These are phyloP conservation scores for Suhomyces vadensis DNA, from an alignment of 805 yeast species.

Conservation along the genomic window DNA sequence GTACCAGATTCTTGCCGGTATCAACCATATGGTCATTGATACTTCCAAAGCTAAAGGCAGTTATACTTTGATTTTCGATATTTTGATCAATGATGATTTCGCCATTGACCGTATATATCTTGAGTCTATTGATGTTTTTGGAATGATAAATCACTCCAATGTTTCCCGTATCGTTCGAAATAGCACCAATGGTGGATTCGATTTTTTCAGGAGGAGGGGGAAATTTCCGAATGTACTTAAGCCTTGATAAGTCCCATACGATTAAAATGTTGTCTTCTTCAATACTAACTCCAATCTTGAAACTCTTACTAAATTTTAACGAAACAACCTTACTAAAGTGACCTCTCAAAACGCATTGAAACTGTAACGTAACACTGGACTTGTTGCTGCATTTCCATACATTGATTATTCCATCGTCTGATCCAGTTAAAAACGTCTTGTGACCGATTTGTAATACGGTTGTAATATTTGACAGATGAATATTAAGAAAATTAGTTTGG, in stretches of 20 bases:
- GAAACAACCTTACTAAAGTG: slow-evolving; percentile 50
- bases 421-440: slow-evolving; percentile 48
- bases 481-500: slow-evolving; percentile 41
- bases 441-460: slow-evolving; percentile 43
- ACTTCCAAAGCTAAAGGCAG: slow-evolving; percentile 31
- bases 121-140: slow-evolving; percentile 21
- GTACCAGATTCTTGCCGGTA: slow-evolving; percentile 18
- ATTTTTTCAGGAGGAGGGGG: slow-evolving; percentile 16
- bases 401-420: slow-evolving; percentile 60
- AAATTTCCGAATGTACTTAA: slow-evolving; percentile 47
- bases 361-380: slow-evolving; percentile 31
- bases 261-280: slow-evolving; percentile 56
- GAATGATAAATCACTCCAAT: slow-evolving; percentile 40
- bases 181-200: slow-evolving; percentile 16
- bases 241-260: slow-evolving; percentile 65
- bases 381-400: slow-evolving; percentile 51
- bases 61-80: slow-evolving; percentile 17
- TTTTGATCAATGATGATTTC: slow-evolving; percentile 30
- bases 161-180: slow-evolving; percentile 58
- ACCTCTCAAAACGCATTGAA: slow-evolving; percentile 53
- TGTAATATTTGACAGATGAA: slow-evolving; percentile 43
- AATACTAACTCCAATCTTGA: slow-evolving; percentile 53
- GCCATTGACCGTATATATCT: slow-evolving; percentile 57
- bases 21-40: slow-evolving; percentile 30
- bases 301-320: slow-evolving; percentile 52